Evolutionary conservation across 2,329 filamentous ascomycete species (phyloP).

Genomic region (Talaromyces sp.): DNA sequence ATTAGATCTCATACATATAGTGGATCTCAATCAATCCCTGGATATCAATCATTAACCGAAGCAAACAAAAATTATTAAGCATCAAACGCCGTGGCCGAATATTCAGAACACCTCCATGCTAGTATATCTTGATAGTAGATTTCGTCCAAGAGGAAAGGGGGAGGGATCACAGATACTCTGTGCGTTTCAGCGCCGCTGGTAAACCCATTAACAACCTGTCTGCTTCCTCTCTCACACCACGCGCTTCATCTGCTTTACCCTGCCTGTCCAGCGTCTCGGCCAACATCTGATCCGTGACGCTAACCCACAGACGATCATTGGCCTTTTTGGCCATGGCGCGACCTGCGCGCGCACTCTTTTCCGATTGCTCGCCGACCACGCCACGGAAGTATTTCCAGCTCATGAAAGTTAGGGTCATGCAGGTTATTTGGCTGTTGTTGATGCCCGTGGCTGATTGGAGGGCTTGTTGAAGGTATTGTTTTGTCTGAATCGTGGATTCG

Average conservation of each 20-base stretch:
- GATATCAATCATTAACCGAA: background rate
- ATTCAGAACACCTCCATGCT: background rate
- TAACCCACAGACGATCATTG: slow-evolving; percentile 72
- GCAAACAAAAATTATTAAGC: background rate
- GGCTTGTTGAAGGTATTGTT: slow-evolving; percentile 71
- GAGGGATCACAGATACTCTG: slow-evolving; percentile 13
- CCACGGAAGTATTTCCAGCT: slow-evolving; percentile 76
- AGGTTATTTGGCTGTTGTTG: slow-evolving; percentile 74
- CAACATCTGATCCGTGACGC: slow-evolving; percentile 75
- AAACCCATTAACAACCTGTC: slow-evolving; percentile 38
- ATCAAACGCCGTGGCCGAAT: slow-evolving; percentile 6
- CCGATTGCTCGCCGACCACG: slow-evolving; percentile 74
- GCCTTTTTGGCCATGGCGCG: slow-evolving; percentile 65
- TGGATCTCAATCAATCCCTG: background rate
- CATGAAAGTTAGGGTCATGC: slow-evolving; percentile 82
- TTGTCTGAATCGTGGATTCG: slow-evolving; percentile 70
- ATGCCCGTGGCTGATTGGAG: slow-evolving; percentile 67
- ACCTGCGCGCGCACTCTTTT: slow-evolving; percentile 71
- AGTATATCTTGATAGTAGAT: background rate
- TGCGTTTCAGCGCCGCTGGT: slow-evolving; percentile 36
- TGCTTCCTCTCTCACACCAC: slow-evolving; percentile 45
- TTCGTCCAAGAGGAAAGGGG: background rate
- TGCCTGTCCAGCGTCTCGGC: slow-evolving; percentile 71
- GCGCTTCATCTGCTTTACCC: slow-evolving; percentile 58
- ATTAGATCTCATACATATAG: background rate